Evolutionary conservation across 1,284 basidiomycete genomes (phyloP).

Genomic region (Vanrija humicola): DNA sequence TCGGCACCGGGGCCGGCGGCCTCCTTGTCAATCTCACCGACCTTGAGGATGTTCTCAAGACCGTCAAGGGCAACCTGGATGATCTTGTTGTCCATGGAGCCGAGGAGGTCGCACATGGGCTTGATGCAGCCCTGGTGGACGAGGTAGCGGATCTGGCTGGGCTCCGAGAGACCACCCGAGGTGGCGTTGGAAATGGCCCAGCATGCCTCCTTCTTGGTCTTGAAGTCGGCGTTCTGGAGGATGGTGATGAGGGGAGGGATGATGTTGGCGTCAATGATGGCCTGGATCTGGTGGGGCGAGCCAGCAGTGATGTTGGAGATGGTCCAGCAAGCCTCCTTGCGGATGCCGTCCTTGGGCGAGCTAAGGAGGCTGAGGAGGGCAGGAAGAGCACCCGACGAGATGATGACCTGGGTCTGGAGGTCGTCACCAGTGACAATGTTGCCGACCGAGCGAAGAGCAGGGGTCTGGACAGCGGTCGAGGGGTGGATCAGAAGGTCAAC

Average conservation of each 20-base stretch:
- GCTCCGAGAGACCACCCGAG: constrained; percentile 94
- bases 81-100: constrained; percentile 99
- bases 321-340: constrained; percentile 97
- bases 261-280: constrained; percentile 67
- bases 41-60: constrained; percentile 96
- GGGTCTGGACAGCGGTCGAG: constrained; percentile 98
- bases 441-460: constrained; percentile 93
- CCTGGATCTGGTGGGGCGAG: constrained; percentile 91
- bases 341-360: constrained; percentile 88
- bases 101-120: constrained; percentile 91
- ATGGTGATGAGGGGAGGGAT: constrained; percentile 98
- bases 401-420: constrained; percentile 96
- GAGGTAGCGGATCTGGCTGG: constrained; percentile 95
- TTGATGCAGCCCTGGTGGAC: constrained; percentile 98
- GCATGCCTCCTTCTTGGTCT: constrained; percentile 98
- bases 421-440: constrained; percentile 99
- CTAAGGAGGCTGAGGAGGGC: constrained; percentile 88
- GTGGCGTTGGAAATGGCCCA: constrained; percentile 99
- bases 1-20: constrained; percentile 74
- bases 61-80: constrained; percentile 93
- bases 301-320: constrained; percentile 99
- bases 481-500: constrained; percentile 97
- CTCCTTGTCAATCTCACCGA: constrained; percentile 94
- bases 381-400: constrained; percentile 90
- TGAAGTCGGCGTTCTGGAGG: constrained; percentile 95